Evolutionary conservation across 2,329 filamentous ascomycete genomes (phyloP), one percentile per base, ranked within the genome.

Genomic region (Xylaria hypoxylon): DNA sequence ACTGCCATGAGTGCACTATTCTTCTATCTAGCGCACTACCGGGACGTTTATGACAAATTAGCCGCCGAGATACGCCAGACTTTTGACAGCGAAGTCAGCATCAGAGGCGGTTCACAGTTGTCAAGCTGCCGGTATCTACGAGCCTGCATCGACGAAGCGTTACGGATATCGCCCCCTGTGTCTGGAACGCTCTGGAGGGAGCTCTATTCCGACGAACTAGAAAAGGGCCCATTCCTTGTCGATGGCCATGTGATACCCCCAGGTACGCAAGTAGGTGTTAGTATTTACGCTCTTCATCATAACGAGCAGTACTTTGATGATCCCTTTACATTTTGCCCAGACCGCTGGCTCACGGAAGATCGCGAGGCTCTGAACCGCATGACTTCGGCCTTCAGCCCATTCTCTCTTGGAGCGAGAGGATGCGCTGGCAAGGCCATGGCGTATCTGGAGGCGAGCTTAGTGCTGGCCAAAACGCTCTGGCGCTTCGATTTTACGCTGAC

Each of bases 351-450:
- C 13, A 19, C 33, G 33, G 33, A 38, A 11, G 33, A 38, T 13
- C 33, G 11, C 33, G 33, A 38, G 8, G 33, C 33, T 38, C 33
- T 38, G 7, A 38, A 38, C 33, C 33, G 33, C 11, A 38, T 38
- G 33, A 38, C 7, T 13, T 38, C 33, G 4, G 78, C 38, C 77
- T 84, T 64, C 83, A 83, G 0, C 78, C 81, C 6, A 68, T 71
- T 71, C 22, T 61, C 63, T 0, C 13, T 64, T 3, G 69, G 69
- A 1, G 6, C 28, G 4, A 26, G 82, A 2, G 80, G 80, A 5
- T 86, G 84, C 71, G 81, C 84, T 50, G 83, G 82, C 0, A 85
- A 84, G 75, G 74, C 78, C 0, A 72, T 83, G 28, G 81, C 81
- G 10, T 80, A 83, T 65, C 77, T 81, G 55, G 82, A 84, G 71